Conservation (phyloP, 805 yeast species). For the Yamadazyma philogaea region DNA sequence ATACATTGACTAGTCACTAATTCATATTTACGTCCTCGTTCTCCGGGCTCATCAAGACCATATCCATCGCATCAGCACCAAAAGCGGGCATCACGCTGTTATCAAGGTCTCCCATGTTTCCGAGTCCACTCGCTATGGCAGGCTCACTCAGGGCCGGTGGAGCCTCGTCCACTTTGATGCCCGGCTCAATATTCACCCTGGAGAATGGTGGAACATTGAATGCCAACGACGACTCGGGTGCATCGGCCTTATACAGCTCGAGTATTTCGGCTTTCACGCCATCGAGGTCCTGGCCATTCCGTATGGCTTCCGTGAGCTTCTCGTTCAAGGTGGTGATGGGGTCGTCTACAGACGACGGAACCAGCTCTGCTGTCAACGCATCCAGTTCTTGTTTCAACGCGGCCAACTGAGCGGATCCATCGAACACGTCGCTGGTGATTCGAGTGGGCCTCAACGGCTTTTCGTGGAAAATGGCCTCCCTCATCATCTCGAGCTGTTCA, state of each 20-base stretch:
- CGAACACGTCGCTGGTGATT: conserved; percentile 18
- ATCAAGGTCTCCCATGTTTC: not conserved
- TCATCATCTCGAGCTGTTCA: conserved; percentile 34
- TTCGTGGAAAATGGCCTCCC: conserved; percentile 22
- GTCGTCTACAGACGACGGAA: not conserved
- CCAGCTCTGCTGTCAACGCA: not conserved
- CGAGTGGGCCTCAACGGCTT: conserved; percentile 12
- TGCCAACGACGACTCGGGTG: conserved; percentile 16
- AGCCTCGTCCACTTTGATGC: conserved; percentile 16
- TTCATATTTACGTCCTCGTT: conserved; percentile 3
- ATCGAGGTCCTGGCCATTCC: conserved; percentile 15
- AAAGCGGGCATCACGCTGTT: not conserved
- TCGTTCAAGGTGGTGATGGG: conserved; percentile 1
- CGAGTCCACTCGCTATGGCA: not conserved
- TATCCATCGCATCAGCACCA: not conserved
- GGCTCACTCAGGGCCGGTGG: conserved; percentile 9
- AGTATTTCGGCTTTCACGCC: conserved; percentile 16
- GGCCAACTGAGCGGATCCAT: conserved; percentile 16
- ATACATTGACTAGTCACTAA: not conserved
- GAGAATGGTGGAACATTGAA: conserved; percentile 16
- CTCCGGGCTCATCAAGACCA: conserved; percentile 3
- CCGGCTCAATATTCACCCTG: not conserved
- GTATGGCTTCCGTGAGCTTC: conserved; percentile 15
- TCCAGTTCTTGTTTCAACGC: conserved; percentile 24
- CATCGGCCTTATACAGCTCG: conserved; percentile 16